These are phyloP conservation scores for Lentithecium fluviatile DNA, from an alignment of 495 filamentous ascomycete genomes.

Conservation along the genomic window DNA sequence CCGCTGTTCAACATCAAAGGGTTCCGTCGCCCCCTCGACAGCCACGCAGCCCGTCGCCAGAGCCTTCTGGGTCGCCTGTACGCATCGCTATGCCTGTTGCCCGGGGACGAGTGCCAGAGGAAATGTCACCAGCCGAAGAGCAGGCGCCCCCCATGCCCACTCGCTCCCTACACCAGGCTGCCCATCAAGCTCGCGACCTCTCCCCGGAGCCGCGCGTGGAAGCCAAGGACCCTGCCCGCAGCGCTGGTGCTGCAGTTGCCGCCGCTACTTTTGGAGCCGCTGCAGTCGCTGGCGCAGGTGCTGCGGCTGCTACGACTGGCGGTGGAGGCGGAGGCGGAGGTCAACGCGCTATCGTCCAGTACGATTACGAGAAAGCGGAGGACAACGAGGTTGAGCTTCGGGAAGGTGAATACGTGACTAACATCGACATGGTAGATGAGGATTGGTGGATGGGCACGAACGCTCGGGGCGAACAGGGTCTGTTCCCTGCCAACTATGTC, in stretches of 20 bases:
- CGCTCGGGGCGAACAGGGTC: slow-evolving; percentile 69
- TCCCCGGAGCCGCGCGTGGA: slow-evolving; percentile 58
- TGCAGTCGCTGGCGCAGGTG: slow-evolving; percentile 36
- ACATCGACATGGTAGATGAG: slow-evolving; percentile 94
- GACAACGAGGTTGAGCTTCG: slow-evolving; percentile 90
- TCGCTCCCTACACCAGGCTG: slow-evolving; percentile 55
- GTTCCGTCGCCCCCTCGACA: slow-evolving; percentile 58
- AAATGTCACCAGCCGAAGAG: slow-evolving; percentile 55
- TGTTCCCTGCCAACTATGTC: slow-evolving; percentile 97
- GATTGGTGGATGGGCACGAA: slow-evolving; percentile 99
- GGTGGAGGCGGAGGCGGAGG: slow-evolving; percentile 44
- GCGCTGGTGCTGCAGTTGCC: slow-evolving; percentile 57
- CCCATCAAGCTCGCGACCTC: slow-evolving; percentile 63
- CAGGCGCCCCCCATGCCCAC: slow-evolving; percentile 57
- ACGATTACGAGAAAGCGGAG: slow-evolving; percentile 96
- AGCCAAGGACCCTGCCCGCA: slow-evolving; percentile 60
- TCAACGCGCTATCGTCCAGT: slow-evolving; percentile 76
- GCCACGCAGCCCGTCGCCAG: slow-evolving; percentile 61
- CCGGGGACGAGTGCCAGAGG: slow-evolving; percentile 56
- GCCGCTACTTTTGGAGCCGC: slow-evolving; percentile 45
- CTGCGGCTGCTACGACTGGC: slow-evolving; percentile 27
- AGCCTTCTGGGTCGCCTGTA: slow-evolving; percentile 67
- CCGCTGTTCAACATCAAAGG: slow-evolving; percentile 49
- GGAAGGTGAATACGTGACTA: slow-evolving; percentile 89
- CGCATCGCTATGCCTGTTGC: slow-evolving; percentile 84